phyloP scores from a whole-genome alignment of 805 yeast species.

The Pichia cabralensis region DNA sequence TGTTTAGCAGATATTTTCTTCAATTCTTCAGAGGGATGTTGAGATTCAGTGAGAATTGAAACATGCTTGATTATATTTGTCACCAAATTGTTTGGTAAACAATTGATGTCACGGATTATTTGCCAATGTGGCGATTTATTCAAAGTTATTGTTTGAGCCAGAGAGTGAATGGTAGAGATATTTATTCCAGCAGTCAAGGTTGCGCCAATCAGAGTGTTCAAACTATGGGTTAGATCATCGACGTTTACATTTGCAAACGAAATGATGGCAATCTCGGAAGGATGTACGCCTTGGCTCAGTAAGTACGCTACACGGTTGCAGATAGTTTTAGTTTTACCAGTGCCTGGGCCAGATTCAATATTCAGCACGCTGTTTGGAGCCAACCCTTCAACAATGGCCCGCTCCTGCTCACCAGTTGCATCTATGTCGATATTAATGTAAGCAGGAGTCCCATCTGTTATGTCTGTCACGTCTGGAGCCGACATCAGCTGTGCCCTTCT shows the following conservation, averaged over 20 bases:
- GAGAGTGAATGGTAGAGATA: slow-evolving; percentile 54
- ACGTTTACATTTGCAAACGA: slow-evolving; percentile 67
- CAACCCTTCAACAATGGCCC: slow-evolving; percentile 33
- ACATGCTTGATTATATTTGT: too few relatives aligned
- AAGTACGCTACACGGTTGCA: slow-evolving; percentile 42
- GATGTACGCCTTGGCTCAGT: slow-evolving; percentile 28
- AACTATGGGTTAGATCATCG: slow-evolving; percentile 30
- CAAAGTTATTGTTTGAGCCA: slow-evolving; percentile 41
- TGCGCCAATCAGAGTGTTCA: slow-evolving; percentile 24
- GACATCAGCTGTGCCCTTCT: too few relatives aligned
- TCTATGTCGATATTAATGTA: slow-evolving; percentile 10
- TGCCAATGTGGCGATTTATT: slow-evolving; percentile 26
- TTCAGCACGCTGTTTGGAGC: slow-evolving; percentile 34
- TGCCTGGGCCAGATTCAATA: slow-evolving; percentile 63
- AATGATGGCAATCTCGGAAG: slow-evolving; percentile 48
- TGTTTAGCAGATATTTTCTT: too few relatives aligned
- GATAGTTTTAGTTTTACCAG: slow-evolving; percentile 60
- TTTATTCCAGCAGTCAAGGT: slow-evolving; percentile 27
- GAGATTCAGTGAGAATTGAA: too few relatives aligned
- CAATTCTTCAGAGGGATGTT: too few relatives aligned
- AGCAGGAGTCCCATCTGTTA: too few relatives aligned
- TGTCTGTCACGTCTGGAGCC: too few relatives aligned
- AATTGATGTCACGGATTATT: too few relatives aligned
- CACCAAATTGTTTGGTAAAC: too few relatives aligned
- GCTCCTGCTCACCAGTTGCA: slow-evolving; percentile 36